A percentile compares a stretch with the other conserved stretches of the same genome.
phyloP scores from a whole-genome alignment of 768 basidiomycete species.

The Fibroporia radiculosa region DNA sequence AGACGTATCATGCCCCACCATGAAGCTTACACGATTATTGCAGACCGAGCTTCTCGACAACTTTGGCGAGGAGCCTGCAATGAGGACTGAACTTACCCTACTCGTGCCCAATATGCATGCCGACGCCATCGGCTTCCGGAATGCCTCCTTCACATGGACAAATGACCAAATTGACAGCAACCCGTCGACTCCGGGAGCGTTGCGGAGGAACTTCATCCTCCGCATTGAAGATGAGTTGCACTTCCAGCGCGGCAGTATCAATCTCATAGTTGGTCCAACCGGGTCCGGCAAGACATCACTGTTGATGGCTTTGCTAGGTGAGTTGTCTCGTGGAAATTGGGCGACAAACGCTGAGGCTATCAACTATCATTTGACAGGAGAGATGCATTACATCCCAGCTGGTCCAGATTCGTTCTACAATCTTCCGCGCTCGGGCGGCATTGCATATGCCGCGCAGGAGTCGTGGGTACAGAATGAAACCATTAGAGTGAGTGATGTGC shows the following conservation, averaged over 20 bases:
- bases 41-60: slow-evolving; percentile 8
- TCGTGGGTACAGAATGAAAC: slow-evolving; percentile 42
- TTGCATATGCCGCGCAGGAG: slow-evolving; percentile 42
- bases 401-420: slow-evolving; percentile 30
- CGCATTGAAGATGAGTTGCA: slow-evolving; percentile 20
- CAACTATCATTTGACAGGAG: too few relatives aligned
- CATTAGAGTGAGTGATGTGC: slow-evolving; percentile 20
- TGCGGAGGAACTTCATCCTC: slow-evolving; percentile 19
- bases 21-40: background rate
- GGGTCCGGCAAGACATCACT: slow-evolving; percentile 26
- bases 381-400: slow-evolving; percentile 24
- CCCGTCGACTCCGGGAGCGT: slow-evolving; percentile 17
- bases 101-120: background rate
- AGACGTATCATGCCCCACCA: background rate
- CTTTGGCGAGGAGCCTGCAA: background rate
- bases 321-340: background rate
- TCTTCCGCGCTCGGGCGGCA: slow-evolving; percentile 35
- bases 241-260: slow-evolving; percentile 22
- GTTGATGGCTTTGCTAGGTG: slow-evolving; percentile 24
- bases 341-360: too few relatives aligned
- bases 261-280: slow-evolving; percentile 25
- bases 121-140: slow-evolving; percentile 41
- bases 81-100: background rate
- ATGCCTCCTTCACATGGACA: slow-evolving; percentile 53
- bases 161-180: slow-evolving; percentile 24